Evolutionary conservation across 441 rosid genomes (phyloP).

Genomic region (Populus hybrid): DNA sequence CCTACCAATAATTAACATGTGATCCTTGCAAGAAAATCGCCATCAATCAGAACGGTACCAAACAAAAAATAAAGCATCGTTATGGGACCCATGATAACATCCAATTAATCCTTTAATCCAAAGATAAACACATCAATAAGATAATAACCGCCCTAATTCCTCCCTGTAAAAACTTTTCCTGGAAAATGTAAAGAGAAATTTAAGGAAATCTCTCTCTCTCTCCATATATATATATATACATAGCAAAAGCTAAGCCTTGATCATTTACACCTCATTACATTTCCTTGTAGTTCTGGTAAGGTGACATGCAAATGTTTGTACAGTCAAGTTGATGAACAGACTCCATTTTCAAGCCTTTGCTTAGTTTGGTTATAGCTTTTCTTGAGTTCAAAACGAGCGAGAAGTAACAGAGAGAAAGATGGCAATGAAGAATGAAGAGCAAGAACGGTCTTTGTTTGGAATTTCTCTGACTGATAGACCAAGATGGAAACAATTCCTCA

Average conservation of each 20-base stretch:
- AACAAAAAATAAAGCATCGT: background rate
- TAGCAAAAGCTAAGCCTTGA: background rate
- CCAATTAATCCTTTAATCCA: background rate
- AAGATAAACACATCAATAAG: too few species aligned
- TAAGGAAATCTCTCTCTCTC: too few species aligned
- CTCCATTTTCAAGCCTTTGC: background rate
- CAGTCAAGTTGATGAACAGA: background rate
- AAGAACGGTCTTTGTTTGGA: conserved; percentile 47
- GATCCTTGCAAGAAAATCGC: background rate
- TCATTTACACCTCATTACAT: background rate
- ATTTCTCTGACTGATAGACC: conserved; percentile 55
- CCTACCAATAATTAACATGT: background rate
- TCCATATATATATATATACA: too few species aligned
- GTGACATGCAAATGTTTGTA: background rate
- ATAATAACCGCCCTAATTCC: too few species aligned
- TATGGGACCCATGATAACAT: background rate
- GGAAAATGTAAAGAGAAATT: too few species aligned
- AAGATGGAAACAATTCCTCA: conserved; percentile 37
- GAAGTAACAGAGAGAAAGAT: background rate
- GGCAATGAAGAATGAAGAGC: conserved; percentile 44
- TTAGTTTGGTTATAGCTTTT: background rate
- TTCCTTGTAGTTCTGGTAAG: background rate
- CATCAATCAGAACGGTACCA: background rate
- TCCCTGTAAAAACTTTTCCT: too few species aligned
- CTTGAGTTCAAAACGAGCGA: background rate